These are phyloP conservation scores for Westerdykella sp. DNA, from an alignment of 2,329 filamentous ascomycete species.

Conservation along the genomic window DNA sequence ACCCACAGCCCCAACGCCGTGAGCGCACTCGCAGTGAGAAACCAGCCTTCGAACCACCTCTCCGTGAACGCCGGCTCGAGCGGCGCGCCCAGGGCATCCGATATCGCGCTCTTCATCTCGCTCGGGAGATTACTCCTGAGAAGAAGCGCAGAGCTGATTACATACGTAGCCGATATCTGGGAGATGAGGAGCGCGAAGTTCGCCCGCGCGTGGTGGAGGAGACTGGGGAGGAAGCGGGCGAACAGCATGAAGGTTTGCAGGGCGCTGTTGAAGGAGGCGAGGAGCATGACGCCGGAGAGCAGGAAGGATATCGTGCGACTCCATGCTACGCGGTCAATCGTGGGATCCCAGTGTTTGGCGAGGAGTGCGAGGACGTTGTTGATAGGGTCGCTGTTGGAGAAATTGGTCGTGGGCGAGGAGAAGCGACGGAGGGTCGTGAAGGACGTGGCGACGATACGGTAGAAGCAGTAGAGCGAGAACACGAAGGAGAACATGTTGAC, in stretches of 20 bases:
- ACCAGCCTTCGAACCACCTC: conserved; percentile 85
- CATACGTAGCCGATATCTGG: conserved; percentile 78
- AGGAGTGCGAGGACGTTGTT: conserved; percentile 75
- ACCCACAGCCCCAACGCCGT: conserved; percentile 70
- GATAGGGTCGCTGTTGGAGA: conserved; percentile 71
- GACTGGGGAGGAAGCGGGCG: conserved; percentile 62
- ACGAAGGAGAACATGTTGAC: conserved; percentile 58
- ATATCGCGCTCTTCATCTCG: conserved; percentile 70
- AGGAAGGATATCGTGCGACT: conserved; percentile 79
- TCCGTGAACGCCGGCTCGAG: conserved; percentile 68
- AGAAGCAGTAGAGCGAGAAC: conserved; percentile 79
- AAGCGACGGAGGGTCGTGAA: conserved; percentile 61
- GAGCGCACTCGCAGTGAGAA: conserved; percentile 59
- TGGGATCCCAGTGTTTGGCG: conserved; percentile 76
- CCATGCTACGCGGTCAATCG: conserved; percentile 76
- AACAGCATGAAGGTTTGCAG: conserved; percentile 82
- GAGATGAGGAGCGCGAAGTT: conserved; percentile 73
- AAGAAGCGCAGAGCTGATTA: conserved; percentile 72
- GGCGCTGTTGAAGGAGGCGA: conserved; percentile 73
- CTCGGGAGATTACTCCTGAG: conserved; percentile 70
- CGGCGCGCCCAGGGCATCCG: conserved; percentile 69
- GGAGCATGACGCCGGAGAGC: conserved; percentile 73
- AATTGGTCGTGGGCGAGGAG: conserved; percentile 45
- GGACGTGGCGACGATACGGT: conserved; percentile 68
- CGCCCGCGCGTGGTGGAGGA: conserved; percentile 68